Conservation (phyloP, 306 rosid genomes). For the Hippophae rhamnoides region DNA sequence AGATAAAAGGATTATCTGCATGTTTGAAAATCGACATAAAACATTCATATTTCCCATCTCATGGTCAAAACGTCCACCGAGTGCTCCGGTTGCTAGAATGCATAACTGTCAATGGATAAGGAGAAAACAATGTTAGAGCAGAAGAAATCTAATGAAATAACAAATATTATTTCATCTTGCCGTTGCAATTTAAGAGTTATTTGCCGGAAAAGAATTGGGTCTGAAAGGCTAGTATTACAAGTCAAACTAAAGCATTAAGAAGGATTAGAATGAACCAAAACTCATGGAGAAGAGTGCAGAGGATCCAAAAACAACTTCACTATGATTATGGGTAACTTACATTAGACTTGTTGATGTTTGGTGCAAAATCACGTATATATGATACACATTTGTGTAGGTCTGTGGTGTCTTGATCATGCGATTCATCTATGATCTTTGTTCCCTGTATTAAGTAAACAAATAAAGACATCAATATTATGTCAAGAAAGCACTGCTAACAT, state of each 20-base stretch:
- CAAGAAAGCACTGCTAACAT: neutral
- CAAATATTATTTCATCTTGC: neutral
- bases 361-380: conserved; percentile 39
- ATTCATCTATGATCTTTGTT: conserved; percentile 58
- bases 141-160: neutral
- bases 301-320: too few relatives aligned
- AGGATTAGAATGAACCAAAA: neutral
- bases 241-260: conserved; percentile 1
- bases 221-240: neutral
- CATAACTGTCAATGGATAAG: conserved; percentile 44
- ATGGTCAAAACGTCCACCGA: conserved; percentile 97
- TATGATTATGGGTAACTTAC: conserved; percentile 36
- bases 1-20: conserved; percentile 65
- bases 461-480: conserved; percentile 20
- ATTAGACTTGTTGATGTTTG: conserved; percentile 35
- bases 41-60: conserved; percentile 89
- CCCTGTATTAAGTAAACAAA: conserved; percentile 49
- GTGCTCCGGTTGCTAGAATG: conserved; percentile 85
- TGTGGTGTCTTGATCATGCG: conserved; percentile 90
- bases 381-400: conserved; percentile 85
- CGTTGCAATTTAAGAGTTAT: neutral
- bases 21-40: conserved; percentile 53
- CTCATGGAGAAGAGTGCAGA: neutral
- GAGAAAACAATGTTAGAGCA: conserved; percentile 1
- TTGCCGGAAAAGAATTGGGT: neutral